A percentile compares a stretch with the other conserved stretches of the same genome.
These are phyloP conservation scores for Fusarium pseudoanthophilum DNA, from an alignment of 2,329 filamentous ascomycete species.

Conservation along the genomic window DNA sequence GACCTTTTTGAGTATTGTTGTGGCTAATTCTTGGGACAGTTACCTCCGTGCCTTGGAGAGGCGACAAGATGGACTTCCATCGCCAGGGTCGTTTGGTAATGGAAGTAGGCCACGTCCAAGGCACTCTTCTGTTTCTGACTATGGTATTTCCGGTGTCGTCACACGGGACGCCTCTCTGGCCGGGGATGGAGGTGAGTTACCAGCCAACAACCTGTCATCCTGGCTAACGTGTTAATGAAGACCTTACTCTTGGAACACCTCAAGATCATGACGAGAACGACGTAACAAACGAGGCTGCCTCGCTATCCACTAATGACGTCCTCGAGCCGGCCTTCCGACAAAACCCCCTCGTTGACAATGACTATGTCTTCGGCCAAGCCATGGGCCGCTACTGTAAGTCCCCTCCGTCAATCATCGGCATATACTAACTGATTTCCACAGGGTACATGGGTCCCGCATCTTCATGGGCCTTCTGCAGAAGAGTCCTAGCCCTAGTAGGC, in stretches of 20 bases:
- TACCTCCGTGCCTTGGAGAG: conserved; percentile 40
- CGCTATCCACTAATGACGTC: conserved; percentile 1
- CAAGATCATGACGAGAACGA: background rate
- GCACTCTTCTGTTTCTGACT: conserved; percentile 36
- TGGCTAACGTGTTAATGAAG: background rate
- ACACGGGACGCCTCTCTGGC: background rate
- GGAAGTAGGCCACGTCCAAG: conserved; percentile 7
- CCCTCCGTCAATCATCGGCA: fast-evolving
- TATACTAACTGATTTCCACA: background rate
- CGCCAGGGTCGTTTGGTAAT: conserved; percentile 1
- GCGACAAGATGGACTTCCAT: conserved; percentile 29
- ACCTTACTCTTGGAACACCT: conserved; percentile 11
- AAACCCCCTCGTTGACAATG: conserved; percentile 42
- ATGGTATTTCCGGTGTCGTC: conserved; percentile 13
- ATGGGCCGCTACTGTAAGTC: conserved; percentile 35
- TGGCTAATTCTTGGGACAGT: background rate
- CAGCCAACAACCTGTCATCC: fast-evolving
- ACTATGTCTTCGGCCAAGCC: conserved; percentile 39
- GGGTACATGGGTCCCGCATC: conserved; percentile 45
- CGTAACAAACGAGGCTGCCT: conserved; percentile 1
- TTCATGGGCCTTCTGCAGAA: conserved; percentile 42
- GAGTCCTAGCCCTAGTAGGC: conserved; percentile 39
- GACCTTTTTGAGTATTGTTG: fast-evolving
- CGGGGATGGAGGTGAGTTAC: conserved; percentile 8
- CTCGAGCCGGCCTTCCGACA: conserved; percentile 40